Conservation (phyloP, 176 grass and related monocot species). For the Pharus latifolius region DNA sequence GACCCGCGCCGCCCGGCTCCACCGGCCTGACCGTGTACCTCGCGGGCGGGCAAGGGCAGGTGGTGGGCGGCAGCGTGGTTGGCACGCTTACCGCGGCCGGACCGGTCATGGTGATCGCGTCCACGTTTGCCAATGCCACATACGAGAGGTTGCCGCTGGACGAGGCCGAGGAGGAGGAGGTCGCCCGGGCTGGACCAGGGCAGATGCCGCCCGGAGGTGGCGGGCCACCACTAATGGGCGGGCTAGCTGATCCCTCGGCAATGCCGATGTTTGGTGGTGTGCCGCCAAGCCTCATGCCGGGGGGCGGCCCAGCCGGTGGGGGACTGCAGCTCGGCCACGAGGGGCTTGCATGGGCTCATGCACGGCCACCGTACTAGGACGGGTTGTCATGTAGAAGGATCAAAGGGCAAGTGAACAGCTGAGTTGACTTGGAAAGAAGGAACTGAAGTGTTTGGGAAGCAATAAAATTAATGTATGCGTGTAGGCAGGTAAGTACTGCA, state of each 20-base stretch:
- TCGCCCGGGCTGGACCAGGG: neutral
- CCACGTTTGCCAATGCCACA: constrained; percentile 72
- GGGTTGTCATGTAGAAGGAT: neutral
- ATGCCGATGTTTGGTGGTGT: constrained; percentile 48
- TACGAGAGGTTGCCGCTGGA: constrained; percentile 79
- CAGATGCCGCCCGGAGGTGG: constrained; percentile 18
- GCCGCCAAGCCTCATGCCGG: constrained; percentile 25
- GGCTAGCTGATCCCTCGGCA: constrained; percentile 40
- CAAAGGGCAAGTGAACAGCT: too few relatives aligned
- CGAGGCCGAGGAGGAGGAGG: constrained; percentile 48
- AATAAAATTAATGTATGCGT: too few relatives aligned
- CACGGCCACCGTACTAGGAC: constrained; percentile 44
- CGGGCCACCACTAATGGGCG: constrained; percentile 8
- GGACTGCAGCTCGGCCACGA: constrained; percentile 40
- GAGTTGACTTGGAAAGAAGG: too few relatives aligned
- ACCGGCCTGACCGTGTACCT: constrained; percentile 78
- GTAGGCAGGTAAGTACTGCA: neutral
- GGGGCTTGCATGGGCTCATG: constrained; percentile 49
- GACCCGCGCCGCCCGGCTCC: constrained; percentile 60
- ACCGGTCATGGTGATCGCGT: constrained; percentile 78
- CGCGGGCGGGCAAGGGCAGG: constrained; percentile 66
- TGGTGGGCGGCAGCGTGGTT: constrained; percentile 71
- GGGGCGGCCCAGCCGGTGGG: neutral
- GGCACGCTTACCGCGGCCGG: constrained; percentile 73
- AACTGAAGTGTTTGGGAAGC: too few relatives aligned